Conservation (phyloP, 805 yeast genomes). For the Komagataella phaffii region DNA sequence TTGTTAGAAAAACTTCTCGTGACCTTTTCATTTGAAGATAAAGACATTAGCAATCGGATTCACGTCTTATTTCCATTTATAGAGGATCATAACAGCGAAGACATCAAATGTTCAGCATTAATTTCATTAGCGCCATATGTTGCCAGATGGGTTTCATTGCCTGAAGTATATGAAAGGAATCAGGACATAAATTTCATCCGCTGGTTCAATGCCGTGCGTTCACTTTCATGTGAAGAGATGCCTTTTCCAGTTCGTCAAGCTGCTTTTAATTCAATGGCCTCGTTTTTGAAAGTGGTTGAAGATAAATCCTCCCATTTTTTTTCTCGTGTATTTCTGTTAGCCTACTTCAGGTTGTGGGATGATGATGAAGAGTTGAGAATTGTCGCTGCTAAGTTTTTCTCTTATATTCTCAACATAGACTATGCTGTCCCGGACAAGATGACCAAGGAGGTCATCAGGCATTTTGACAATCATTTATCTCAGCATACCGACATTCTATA, state of each 20-base stretch:
- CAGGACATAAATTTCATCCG: not conserved
- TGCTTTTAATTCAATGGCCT: not conserved
- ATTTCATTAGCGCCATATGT: conserved; percentile 37
- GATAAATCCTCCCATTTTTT: not conserved
- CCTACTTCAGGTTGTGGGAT: not conserved
- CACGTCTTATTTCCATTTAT: conserved; percentile 16
- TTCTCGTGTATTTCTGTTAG: not conserved
- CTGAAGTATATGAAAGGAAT: not conserved
- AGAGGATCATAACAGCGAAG: conserved; percentile 25
- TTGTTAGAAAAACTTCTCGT: conserved; percentile 16
- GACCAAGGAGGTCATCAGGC: not conserved
- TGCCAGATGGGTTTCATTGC: conserved; percentile 2
- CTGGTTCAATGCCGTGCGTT: not conserved
- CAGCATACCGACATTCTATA: not conserved
- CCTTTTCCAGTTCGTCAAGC: not conserved
- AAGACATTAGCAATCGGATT: conserved; percentile 11
- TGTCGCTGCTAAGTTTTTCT: not conserved
- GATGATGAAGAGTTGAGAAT: not conserved
- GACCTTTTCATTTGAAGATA: not conserved
- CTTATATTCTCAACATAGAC: not conserved
- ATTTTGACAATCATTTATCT: not conserved
- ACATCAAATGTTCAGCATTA: conserved; percentile 31
- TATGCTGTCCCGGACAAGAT: not conserved
- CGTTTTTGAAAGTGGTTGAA: not conserved
- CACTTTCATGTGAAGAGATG: not conserved